Conservation (phyloP, 2,329 filamentous ascomycete species). For the Aspergillus piperis region DNA sequence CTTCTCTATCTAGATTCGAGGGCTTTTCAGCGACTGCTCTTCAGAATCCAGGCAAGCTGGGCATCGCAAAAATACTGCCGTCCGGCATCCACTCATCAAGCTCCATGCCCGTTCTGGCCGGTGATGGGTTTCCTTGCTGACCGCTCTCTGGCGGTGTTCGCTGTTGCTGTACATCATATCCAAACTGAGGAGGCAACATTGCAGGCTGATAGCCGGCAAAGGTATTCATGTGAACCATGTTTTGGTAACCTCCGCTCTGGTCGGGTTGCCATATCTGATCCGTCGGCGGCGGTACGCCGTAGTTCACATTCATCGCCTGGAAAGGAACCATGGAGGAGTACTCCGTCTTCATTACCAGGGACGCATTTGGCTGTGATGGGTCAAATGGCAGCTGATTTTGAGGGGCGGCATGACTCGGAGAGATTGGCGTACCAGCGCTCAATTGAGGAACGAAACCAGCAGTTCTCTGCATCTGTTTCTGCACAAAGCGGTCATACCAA, state of each 20-base stretch:
- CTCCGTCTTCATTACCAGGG: slow-evolving; percentile 20
- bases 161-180: slow-evolving; percentile 24
- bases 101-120: slow-evolving; percentile 29
- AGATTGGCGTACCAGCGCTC: slow-evolving; percentile 1
- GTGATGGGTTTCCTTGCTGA: slow-evolving; percentile 16
- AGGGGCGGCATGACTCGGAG: neutral
- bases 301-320: slow-evolving; percentile 24
- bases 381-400: slow-evolving; percentile 13
- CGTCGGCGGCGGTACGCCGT: slow-evolving; percentile 22
- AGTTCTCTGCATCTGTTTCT: slow-evolving; percentile 22
- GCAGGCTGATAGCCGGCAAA: slow-evolving; percentile 20
- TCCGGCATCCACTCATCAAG: slow-evolving; percentile 35
- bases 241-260: slow-evolving; percentile 16
- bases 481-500: slow-evolving; percentile 36
- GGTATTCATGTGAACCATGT: slow-evolving; percentile 20
- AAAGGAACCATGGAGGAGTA: slow-evolving; percentile 19
- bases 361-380: slow-evolving; percentile 11
- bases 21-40: too few species aligned
- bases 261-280: slow-evolving; percentile 29
- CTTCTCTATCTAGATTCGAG: neutral
- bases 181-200: slow-evolving; percentile 26
- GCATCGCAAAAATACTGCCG: slow-evolving; percentile 32
- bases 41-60: slow-evolving; percentile 31
- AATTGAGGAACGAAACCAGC: slow-evolving; percentile 13
- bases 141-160: slow-evolving; percentile 15